Evolutionary conservation across 2,329 filamentous ascomycete species (phyloP), one percentile per base, ranked within the genome.

Genomic region (Colletotrichum eleusines): DNA sequence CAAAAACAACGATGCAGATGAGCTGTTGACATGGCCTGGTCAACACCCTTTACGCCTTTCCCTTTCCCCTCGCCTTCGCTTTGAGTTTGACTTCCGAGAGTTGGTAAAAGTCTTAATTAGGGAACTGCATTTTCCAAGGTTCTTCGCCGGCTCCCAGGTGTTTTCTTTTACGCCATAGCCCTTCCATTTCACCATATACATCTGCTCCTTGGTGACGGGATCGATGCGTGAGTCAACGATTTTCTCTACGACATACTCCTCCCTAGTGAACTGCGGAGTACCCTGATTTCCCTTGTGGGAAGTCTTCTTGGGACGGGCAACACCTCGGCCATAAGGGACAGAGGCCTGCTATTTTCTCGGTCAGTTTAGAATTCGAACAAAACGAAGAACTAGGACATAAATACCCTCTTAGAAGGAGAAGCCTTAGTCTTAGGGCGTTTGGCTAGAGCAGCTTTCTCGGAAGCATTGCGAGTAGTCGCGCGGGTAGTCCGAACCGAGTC

Each of bases 101-200:
- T 28, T 23, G 7, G n/a, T 44, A 5, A 63, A 53, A 1, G 12
- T 33, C 48, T 63, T 63, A 40, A 87, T 73, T 1, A 82, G 72
- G 2, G 74, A 73, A 12, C 72, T 66, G 65, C 85, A 86, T 3
- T 83, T 80, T 0, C 60, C 63, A 23, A 89, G 74, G 66, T 87
- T 84, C 23, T 67, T 75, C 74, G 80, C 82, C 1, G 85, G 85
- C 78, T 88, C 87, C 88, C 87, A 89, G 0, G 86, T 88, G 69
- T 84, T 87, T 1, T 85, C 75, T 23, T 79, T 76, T 1, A 74
- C 72, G 0, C 79, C 61, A 64, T 81, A 89, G 0, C 84, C 85
- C 73, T 84, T 82, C 88, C 87, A 89, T 76, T 89, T 87, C 63
- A 90, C 82, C 4, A 79, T 72, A 75, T 86, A 89, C 74, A 82